These are phyloP conservation scores for Macrolepiota fuliginosa DNA, from an alignment of 768 basidiomycete genomes.

Conservation along the genomic window DNA sequence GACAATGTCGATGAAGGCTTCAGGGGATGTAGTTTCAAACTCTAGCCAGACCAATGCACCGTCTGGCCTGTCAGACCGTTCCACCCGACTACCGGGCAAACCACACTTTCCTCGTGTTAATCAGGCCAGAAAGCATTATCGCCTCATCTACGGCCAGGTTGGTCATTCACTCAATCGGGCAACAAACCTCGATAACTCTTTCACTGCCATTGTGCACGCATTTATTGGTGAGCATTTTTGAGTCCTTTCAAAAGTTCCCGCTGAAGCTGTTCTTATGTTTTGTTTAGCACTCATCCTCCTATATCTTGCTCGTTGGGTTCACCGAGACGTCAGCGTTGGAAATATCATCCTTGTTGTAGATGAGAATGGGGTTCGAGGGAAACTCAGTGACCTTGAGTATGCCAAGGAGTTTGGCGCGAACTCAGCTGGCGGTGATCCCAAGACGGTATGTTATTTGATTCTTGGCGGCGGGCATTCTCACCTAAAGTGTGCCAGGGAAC, in stretches of 20 bases:
- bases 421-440: background rate
- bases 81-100: too few relatives aligned
- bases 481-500: too few relatives aligned
- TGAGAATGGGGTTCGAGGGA: background rate
- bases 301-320: constrained; percentile 12
- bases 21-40: background rate
- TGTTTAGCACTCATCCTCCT: constrained; percentile 7
- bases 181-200: constrained; percentile 15
- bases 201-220: background rate
- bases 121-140: background rate
- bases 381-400: constrained; percentile 12
- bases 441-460: background rate
- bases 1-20: background rate
- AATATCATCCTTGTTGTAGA: constrained; percentile 10
- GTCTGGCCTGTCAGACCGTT: background rate
- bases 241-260: background rate
- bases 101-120: background rate
- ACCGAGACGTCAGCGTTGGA: constrained; percentile 8
- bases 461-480: too few relatives aligned
- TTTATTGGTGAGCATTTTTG: background rate
- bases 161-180: constrained; percentile 23
- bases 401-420: background rate
- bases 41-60: background rate
- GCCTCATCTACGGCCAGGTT: background rate
- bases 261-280: too few relatives aligned